Conservation (phyloP, 2,329 filamentous ascomycete species). For the Phaeosphaeriaceae sp. region DNA sequence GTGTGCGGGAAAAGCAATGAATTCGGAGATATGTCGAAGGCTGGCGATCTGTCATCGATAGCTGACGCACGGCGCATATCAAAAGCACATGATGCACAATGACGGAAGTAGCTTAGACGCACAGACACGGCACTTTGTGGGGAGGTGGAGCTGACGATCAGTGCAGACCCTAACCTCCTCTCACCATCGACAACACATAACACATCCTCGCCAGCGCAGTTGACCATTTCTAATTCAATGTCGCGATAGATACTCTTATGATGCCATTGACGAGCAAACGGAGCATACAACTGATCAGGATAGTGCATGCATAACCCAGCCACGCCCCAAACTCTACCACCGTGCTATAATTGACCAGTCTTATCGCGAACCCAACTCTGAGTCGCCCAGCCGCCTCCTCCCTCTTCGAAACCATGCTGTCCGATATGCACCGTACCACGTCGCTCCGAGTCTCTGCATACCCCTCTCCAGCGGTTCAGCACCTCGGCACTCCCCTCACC, state of each 20-base stretch:
- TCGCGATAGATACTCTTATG: too few relatives aligned
- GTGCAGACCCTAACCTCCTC: not conserved
- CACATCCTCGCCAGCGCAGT: too few relatives aligned
- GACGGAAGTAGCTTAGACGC: not conserved
- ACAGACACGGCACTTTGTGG: constrained; percentile 4
- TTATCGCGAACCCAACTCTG: not conserved
- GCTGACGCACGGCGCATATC: not conserved
- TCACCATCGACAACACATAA: not conserved
- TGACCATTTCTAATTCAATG: too few relatives aligned
- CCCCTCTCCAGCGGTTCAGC: not conserved
- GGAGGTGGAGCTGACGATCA: not conserved
- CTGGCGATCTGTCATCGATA: not conserved
- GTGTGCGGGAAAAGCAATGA: not conserved
- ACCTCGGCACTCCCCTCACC: not conserved
- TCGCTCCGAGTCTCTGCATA: not conserved
- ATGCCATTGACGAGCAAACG: too few relatives aligned
- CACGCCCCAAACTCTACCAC: too few relatives aligned
- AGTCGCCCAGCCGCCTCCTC: not conserved
- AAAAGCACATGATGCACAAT: constrained; percentile 2
- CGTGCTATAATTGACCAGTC: not conserved
- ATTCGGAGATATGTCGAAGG: not conserved
- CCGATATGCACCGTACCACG: not conserved
- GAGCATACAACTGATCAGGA: too few relatives aligned
- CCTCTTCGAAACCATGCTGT: not conserved
- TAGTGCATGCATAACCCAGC: too few relatives aligned